Base-by-base conservation (phyloP, 140 eudicot species). In the Ambrosia hybrid region DNA sequence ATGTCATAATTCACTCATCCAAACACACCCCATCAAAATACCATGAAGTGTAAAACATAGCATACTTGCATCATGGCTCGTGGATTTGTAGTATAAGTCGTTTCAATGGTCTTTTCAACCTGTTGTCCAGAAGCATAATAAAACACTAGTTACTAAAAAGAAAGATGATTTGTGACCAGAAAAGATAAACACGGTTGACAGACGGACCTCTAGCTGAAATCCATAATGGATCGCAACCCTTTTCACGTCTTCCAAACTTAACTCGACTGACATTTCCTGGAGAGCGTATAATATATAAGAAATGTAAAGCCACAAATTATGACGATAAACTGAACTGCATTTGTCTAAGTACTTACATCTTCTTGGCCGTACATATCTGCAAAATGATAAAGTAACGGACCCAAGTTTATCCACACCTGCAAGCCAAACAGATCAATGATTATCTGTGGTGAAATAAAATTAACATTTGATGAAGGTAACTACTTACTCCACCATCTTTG, bases 401-500 rank as follows among this genome's bases (percentile, higher is more conserved):
- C 99, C 76, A 94, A 83, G 73, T 94, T 94, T 80, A 94, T 90
- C 99, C 99, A 94, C n/a, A 94, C 91, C 99, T 94, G 70, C 37
- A 36, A 65, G 3, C 67, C 72, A 64, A 77, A 49, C n/a, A 80
- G 70, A 68, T 41, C 72, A 83, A 33, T 6, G 5, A 9, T n/a
- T 65, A 6, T 33, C 33, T 59, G 55, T 49, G 43, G 33, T 33
- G 3, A 33, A 59, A 59, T 11, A 30, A 10, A 34, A n/a, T 16
- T 36, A 26, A 34, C 48, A 58, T 11, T 51, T 53, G 60, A 76
- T 13, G 17, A 77, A 64, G 67, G 67, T 72, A 56, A 75, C 12
- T 68, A 79, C 97, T 83, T 86, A 94, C 99, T 36, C 99, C 99
- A 16, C 96, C 99, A 14, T 90, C 92, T 79, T 88, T 94, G 72